Base-by-base conservation (phyloP, 2,329 filamentous ascomycete species). In the Pyrenochaeta sp. region DNA sequence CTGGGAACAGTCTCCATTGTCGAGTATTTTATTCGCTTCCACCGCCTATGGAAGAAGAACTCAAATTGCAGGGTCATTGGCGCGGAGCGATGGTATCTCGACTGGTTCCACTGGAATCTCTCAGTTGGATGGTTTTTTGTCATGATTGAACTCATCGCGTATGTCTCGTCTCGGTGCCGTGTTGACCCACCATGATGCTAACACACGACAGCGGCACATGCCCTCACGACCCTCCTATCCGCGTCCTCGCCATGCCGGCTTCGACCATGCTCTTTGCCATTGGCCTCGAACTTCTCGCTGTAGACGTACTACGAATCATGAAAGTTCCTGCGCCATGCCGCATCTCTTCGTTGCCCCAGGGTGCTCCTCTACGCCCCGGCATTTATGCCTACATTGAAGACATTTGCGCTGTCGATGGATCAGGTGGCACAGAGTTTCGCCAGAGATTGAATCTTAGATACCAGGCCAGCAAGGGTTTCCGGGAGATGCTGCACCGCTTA, bases 61-160 rank as follows among this genome's bases (percentile, higher is more conserved):
- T 83, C 81, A 43, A 81, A 74, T 7, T 85, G 83, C 61, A 78
- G 82, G 18, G 81, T 83, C 37, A 81, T 82, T 52, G 79, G 79
- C 12, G 79, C 78, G 2, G 63, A 75, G 43, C 69, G 81, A 42
- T 69, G 66, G 51, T 78, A 78, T 51, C 74, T 85, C 14, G 83
- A 85, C 53, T 84, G 79, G 76, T 85, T 85, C 66, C 83, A 85
- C 51, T 85, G 82, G 83, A 84, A 83, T 58, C 78, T 84, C 40
- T 80, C 79, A 2, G 63, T 83, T 2, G 82, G 79, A 11, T 84
- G 83, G 82, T 75, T 84, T 42, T 79, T 83, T 51, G 77, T 85
- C 63, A 84, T 85, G 81, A 76, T 84, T 43, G 82, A 85, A 60
- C 75, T 85, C 18, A 83, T 85, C 58, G 78, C 82, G 76, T 79